A percentile compares a stretch with the other conserved stretches of the same genome.
phyloP scores from a whole-genome alignment of 2,329 filamentous ascomycete species.

The Fusarium hainanense region DNA sequence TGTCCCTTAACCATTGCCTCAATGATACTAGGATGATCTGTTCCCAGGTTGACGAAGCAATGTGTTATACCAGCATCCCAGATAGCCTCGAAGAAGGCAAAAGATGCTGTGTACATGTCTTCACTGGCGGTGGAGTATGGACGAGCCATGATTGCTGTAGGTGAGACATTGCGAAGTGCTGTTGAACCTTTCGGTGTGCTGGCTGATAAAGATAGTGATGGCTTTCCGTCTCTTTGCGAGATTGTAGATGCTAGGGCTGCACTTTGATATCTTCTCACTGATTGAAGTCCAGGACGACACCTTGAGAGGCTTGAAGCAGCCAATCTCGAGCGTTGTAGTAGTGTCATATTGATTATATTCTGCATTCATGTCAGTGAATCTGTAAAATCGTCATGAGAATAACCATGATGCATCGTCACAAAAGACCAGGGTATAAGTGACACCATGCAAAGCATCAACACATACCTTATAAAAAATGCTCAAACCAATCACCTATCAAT shows the following conservation, averaged over 20 bases:
- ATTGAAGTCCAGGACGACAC: constrained; percentile 25
- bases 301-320: constrained; percentile 40
- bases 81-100: constrained; percentile 84
- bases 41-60: constrained; percentile 74
- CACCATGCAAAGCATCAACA: not conserved
- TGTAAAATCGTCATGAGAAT: not conserved
- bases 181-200: constrained; percentile 17
- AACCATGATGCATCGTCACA: not conserved
- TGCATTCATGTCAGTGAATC: constrained; percentile 22
- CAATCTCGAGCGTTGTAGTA: constrained; percentile 44
- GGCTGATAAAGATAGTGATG: constrained; percentile 4
- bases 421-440: constrained; percentile 7
- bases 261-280: constrained; percentile 38
- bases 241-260: constrained; percentile 15
- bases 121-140: constrained; percentile 44
- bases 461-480: not conserved
- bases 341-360: constrained; percentile 36
- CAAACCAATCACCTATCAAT: constrained; percentile 4
- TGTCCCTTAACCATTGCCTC: constrained; percentile 84
- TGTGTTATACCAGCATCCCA: constrained; percentile 75
- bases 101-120: constrained; percentile 77
- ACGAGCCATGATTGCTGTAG: constrained; percentile 26
- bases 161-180: constrained; percentile 21
- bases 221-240: constrained; percentile 15
- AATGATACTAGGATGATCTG: constrained; percentile 79